Conservation (phyloP, 306 rosid genomes). For the Lablab purpureus region DNA sequence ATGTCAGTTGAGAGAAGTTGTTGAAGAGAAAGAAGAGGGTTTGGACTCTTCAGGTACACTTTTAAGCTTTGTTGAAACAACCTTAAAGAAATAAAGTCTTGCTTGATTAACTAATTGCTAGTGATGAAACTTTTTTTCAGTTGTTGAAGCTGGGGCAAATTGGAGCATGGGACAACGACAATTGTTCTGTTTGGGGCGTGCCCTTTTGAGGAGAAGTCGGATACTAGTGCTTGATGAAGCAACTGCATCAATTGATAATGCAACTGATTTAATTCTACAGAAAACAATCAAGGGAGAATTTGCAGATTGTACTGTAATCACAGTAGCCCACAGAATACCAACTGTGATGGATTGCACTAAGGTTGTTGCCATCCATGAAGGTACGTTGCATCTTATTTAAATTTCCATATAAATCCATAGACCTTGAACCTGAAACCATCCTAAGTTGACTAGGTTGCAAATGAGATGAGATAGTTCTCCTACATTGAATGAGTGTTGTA, state of each 20-base stretch:
- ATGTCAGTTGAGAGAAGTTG: slow-evolving; percentile 71
- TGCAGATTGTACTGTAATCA: slow-evolving; percentile 14
- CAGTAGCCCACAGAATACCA: slow-evolving; percentile 5
- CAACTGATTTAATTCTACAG: slow-evolving; percentile 4
- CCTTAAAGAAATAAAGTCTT: background rate
- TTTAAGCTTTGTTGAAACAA: background rate
- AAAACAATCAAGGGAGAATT: background rate
- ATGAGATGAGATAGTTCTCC: background rate
- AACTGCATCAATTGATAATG: slow-evolving; percentile 17
- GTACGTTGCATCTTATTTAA: slow-evolving; percentile 39
- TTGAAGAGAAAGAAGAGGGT: slow-evolving; percentile 67
- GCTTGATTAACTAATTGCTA: background rate
- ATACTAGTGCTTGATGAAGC: slow-evolving; percentile 17
- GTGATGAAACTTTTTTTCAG: background rate
- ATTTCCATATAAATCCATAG: background rate
- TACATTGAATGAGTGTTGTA: background rate
- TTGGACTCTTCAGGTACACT: slow-evolving; percentile 65
- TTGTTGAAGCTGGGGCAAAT: slow-evolving; percentile 4
- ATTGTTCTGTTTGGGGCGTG: slow-evolving; percentile 8
- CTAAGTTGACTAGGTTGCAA: slow-evolving; percentile 2
- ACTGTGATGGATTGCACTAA: slow-evolving; percentile 44
- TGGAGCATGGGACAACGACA: slow-evolving; percentile 20
- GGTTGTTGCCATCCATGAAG: slow-evolving; percentile 72
- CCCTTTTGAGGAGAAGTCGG: slow-evolving; percentile 3
- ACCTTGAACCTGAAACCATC: background rate